These are phyloP conservation scores for Symbiodinium pilosum DNA, from an alignment of 73 alveolate species.

Conservation along the genomic window DNA sequence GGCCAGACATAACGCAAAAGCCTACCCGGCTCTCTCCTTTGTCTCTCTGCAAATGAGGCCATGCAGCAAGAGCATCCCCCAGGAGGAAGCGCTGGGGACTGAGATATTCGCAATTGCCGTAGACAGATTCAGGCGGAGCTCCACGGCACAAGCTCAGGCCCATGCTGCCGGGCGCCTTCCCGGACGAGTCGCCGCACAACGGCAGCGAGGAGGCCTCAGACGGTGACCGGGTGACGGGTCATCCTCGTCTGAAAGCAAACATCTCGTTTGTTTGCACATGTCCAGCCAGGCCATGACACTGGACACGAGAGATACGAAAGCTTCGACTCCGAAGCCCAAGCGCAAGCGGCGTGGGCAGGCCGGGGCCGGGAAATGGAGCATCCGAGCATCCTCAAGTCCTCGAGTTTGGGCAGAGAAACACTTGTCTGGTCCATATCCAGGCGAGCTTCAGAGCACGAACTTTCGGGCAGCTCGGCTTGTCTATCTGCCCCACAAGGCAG, in stretches of 20 bases:
- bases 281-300: neutral
- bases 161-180: slow-evolving; percentile 10
- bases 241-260: neutral
- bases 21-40: too few species aligned
- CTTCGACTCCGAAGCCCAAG: neutral
- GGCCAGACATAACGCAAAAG: too few species aligned
- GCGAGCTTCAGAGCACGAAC: neutral
- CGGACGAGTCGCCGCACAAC: too few species aligned
- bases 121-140: too few species aligned
- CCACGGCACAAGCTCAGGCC: neutral
- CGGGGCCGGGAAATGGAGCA: too few species aligned
- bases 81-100: neutral
- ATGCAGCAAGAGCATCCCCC: neutral
- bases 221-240: too few species aligned
- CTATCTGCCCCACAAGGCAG: neutral
- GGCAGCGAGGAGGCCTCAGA: too few species aligned
- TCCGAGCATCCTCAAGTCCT: neutral
- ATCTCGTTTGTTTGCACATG: neutral
- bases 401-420: neutral
- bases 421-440: too few species aligned
- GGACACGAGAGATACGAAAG: neutral
- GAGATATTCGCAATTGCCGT: neutral
- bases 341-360: neutral
- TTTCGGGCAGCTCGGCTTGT: slow-evolving; percentile 5
- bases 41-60: neutral